These are phyloP conservation scores for Talaromyces atroroseus DNA, from an alignment of 2,329 filamentous ascomycete genomes.

Conservation along the genomic window DNA sequence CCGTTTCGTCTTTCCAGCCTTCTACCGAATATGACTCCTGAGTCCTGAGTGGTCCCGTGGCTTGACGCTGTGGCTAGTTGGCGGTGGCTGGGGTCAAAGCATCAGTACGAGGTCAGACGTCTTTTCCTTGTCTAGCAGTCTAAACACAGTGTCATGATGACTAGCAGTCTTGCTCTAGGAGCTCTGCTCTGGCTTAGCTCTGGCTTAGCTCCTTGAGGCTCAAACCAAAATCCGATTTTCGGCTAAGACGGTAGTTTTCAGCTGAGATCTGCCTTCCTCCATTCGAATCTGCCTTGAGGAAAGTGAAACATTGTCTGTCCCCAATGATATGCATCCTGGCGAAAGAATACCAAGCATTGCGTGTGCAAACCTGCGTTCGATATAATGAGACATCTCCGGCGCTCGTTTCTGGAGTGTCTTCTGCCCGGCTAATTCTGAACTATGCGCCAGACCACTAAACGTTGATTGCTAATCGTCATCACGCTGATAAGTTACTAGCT, in stretches of 20 bases:
- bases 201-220: no score
- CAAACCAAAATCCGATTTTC: neutral
- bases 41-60: neutral
- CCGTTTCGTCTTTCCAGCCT: neutral
- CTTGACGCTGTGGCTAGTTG: constrained; percentile 6
- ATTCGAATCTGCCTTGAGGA: neutral
- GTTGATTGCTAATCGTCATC: neutral
- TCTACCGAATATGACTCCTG: neutral
- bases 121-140: neutral
- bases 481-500: neutral
- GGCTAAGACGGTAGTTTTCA: constrained; percentile 4
- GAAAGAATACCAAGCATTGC: no score
- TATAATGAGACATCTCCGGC: neutral
- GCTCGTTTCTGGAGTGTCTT: neutral
- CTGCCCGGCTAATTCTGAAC: neutral
- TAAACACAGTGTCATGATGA: neutral
- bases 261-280: constrained; percentile 2
- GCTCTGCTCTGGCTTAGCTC: neutral
- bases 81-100: neutral
- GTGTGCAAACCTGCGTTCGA: no score
- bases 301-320: neutral
- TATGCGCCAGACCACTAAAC: neutral
- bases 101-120: neutral
- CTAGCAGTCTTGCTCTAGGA: neutral
- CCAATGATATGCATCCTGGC: neutral